phyloP scores from a whole-genome alignment of 305 asterid species.

The Ajuga reptans region DNA sequence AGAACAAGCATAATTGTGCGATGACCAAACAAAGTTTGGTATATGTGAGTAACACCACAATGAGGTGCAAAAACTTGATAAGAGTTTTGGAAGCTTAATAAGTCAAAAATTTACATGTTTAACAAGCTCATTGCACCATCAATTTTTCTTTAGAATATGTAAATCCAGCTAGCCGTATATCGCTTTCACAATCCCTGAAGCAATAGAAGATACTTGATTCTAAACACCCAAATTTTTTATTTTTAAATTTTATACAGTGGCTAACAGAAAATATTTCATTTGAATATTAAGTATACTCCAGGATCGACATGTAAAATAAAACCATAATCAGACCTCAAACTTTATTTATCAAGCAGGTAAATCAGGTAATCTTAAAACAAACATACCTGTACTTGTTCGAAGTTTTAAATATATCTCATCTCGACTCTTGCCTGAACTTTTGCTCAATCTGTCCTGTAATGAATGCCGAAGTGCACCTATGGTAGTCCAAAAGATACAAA shows the following conservation, averaged over 20 bases:
- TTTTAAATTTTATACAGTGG: background rate
- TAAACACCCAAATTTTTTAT: background rate
- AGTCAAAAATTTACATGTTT: background rate
- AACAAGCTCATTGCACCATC: background rate
- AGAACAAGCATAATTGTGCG: background rate
- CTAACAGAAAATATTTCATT: background rate
- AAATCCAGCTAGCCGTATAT: background rate
- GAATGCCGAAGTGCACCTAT: slow-evolving; percentile 81
- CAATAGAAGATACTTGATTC: background rate
- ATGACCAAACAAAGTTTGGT: background rate
- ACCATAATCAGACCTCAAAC: slow-evolving; percentile 1
- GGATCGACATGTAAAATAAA: slow-evolving; percentile 10
- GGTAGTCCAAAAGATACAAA: slow-evolving; percentile 20
- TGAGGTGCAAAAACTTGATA: background rate
- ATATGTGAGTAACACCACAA: background rate
- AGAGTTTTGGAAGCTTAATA: background rate
- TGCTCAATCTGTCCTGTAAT: slow-evolving; percentile 66
- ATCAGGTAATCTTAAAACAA: background rate
- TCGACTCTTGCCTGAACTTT: slow-evolving; percentile 65
- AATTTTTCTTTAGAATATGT: background rate
- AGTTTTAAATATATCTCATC: slow-evolving; percentile 75
- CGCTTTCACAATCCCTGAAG: background rate
- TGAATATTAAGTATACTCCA: background rate
- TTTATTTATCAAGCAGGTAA: background rate
- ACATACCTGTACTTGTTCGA: slow-evolving; percentile 72